phyloP scores from a whole-genome alignment of 345 rosid species.

The Heritiera littoralis region DNA sequence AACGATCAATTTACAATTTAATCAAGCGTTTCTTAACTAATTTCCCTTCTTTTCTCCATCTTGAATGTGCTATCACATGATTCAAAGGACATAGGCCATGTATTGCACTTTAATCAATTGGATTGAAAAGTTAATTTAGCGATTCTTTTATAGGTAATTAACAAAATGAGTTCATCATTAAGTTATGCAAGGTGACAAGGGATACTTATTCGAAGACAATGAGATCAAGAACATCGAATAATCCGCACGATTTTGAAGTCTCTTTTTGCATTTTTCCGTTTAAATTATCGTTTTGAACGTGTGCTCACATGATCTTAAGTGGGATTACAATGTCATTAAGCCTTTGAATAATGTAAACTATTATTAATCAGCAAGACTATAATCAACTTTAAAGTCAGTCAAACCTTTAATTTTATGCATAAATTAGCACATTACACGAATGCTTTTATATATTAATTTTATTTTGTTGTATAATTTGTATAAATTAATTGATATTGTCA shows the following conservation, averaged over 20 bases:
- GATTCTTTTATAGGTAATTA: neutral
- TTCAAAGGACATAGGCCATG: neutral
- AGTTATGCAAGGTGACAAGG: neutral
- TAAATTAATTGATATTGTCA: too few species aligned
- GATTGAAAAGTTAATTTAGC: neutral
- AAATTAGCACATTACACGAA: neutral
- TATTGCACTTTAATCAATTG: neutral
- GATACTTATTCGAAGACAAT: neutral
- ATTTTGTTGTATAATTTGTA: too few species aligned
- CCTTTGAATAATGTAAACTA: neutral
- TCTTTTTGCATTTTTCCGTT: neutral
- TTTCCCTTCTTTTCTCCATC: neutral
- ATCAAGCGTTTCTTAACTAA: neutral
- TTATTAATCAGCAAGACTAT: neutral
- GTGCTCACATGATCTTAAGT: slow-evolving; percentile 15
- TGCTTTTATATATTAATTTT: too few species aligned
- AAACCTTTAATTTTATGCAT: neutral
- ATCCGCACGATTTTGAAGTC: neutral
- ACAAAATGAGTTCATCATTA: neutral
- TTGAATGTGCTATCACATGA: slow-evolving; percentile 6
- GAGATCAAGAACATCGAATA: neutral
- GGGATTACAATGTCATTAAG: neutral
- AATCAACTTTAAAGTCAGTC: neutral
- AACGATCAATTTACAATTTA: neutral
- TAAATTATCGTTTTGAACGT: neutral